Evolutionary conservation across 2,329 filamentous ascomycete genomes (phyloP).

Genomic region (Ophiocordyceps unilateralis): DNA sequence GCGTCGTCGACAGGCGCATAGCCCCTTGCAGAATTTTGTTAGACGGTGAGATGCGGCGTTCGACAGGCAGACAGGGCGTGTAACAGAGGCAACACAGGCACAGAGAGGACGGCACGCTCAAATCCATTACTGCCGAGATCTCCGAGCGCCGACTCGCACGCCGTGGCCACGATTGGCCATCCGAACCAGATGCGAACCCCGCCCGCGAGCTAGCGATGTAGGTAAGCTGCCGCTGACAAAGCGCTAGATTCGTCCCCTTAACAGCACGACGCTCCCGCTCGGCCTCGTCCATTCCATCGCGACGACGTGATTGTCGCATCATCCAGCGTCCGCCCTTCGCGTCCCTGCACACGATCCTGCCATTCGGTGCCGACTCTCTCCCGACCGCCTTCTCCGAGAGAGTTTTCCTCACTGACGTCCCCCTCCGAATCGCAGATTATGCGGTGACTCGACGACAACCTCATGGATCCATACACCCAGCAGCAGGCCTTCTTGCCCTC

Average conservation of each 20-base stretch:
- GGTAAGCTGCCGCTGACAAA: neutral
- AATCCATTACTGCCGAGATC: neutral
- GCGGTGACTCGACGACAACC: conserved; percentile 2
- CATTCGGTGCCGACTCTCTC: neutral
- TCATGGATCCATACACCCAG: conserved; percentile 14
- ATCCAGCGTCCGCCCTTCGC: neutral
- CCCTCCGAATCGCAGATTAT: conserved; percentile 6
- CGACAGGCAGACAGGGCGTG: too few relatives aligned
- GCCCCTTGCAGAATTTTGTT: neutral
- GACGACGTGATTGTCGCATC: neutral
- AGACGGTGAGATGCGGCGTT: neutral
- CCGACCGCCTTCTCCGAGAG: neutral
- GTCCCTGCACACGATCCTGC: neutral
- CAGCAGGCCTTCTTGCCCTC: conserved; percentile 35
- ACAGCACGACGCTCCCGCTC: neutral
- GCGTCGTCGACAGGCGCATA: neutral
- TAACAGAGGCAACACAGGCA: too few relatives aligned
- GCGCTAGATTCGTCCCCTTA: neutral
- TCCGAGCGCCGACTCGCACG: neutral
- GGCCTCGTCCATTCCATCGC: neutral
- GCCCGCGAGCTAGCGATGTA: neutral
- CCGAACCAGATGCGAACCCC: too few relatives aligned
- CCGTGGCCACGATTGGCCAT: neutral
- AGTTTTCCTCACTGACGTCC: conserved; percentile 6
- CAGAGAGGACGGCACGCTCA: neutral